phyloP scores from a whole-genome alignment of 495 filamentous ascomycete species.

The Xylaria venustula region DNA sequence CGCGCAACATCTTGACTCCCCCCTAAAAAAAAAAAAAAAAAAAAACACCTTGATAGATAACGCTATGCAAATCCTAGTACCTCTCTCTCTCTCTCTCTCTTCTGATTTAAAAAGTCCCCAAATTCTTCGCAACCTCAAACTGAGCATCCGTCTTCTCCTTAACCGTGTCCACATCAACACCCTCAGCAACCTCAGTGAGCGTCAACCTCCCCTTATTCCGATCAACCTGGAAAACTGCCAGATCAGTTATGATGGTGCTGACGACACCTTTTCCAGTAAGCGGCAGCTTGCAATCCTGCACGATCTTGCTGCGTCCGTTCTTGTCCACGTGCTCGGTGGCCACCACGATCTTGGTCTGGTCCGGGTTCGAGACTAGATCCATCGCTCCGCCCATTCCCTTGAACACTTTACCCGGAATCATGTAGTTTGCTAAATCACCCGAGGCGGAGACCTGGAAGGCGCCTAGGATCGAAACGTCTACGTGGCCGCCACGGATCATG shows the following conservation, averaged over 20 bases:
- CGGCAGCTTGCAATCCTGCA: constrained; percentile 55
- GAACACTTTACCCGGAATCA: constrained; percentile 62
- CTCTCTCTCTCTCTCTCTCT: not conserved
- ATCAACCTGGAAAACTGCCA: constrained; percentile 59
- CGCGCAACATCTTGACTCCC: no score
- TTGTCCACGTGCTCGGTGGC: constrained; percentile 63
- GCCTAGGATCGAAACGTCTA: constrained; percentile 60
- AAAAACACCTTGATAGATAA: no score
- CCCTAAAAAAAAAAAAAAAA: no score
- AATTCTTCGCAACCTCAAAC: constrained; percentile 47
- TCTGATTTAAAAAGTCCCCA: constrained; percentile 44
- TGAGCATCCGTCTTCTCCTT: constrained; percentile 53
- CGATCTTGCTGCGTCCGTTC: constrained; percentile 58
- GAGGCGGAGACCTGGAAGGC: constrained; percentile 58
- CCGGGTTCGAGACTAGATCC: constrained; percentile 61
- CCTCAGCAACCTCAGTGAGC: constrained; percentile 55
- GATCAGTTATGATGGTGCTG: constrained; percentile 57
- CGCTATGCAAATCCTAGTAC: no score
- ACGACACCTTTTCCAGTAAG: constrained; percentile 54
- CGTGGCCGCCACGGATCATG: constrained; percentile 62
- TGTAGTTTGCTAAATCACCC: constrained; percentile 62
- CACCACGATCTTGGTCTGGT: constrained; percentile 60
- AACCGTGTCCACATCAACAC: constrained; percentile 53
- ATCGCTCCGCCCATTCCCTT: constrained; percentile 66
- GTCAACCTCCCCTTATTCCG: constrained; percentile 49